Evolutionary conservation across 805 yeast species (phyloP).

Genomic region (Clavispora carvajalis): DNA sequence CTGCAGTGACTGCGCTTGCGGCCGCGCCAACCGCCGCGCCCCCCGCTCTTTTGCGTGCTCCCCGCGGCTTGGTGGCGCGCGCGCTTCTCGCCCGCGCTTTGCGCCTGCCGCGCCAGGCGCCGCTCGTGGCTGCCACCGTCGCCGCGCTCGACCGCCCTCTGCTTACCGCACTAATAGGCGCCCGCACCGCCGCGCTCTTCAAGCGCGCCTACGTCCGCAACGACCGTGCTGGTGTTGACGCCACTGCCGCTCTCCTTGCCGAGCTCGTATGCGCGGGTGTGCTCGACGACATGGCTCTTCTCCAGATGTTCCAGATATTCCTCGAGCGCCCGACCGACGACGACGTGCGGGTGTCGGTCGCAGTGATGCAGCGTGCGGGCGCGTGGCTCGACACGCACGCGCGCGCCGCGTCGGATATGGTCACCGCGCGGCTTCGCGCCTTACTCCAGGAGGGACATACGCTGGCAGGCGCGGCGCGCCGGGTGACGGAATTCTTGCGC

Average conservation of each 20-base stretch:
- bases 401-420: conserved; percentile 39
- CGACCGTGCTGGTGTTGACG: conserved; percentile 33
- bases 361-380: conserved; percentile 51
- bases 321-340: conserved; percentile 43
- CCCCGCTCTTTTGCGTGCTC: conserved; percentile 16
- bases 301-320: conserved; percentile 32
- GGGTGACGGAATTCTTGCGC: conserved; percentile 6
- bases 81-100: conserved; percentile 51
- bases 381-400: conserved; percentile 40
- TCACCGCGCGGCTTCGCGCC: conserved; percentile 56
- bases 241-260: conserved; percentile 48
- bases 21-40: conserved; percentile 37
- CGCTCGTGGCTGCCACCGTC: conserved; percentile 52
- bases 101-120: conserved; percentile 33
- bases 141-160: conserved; percentile 64
- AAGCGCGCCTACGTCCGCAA: conserved; percentile 38
- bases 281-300: conserved; percentile 24
- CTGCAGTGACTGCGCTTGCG: conserved; percentile 24
- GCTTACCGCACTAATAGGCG: conserved; percentile 53
- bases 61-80: conserved; percentile 52
- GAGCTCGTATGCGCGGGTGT: conserved; percentile 62
- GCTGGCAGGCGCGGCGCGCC: conserved; percentile 5
- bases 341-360: conserved; percentile 50
- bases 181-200: conserved; percentile 55
- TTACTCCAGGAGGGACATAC: conserved; percentile 50